Conservation (phyloP, 1,284 basidiomycete species). For the Agroathelia rolfsii region DNA sequence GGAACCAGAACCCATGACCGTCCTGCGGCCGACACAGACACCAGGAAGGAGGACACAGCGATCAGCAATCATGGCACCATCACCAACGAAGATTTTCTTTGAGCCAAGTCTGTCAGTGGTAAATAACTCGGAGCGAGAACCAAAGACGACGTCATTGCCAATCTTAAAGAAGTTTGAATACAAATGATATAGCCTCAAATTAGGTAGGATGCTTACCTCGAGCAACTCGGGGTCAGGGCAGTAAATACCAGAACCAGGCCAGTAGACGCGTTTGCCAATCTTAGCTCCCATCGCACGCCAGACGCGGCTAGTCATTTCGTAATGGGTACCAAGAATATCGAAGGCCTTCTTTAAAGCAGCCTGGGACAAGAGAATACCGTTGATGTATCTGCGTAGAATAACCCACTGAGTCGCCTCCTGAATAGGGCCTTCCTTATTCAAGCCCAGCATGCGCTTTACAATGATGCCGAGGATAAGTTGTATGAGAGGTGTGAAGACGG, state of each 20-base stretch:
- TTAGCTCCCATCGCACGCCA: slow-evolving; percentile 37
- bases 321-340: slow-evolving; percentile 32
- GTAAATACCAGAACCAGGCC: slow-evolving; percentile 35
- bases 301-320: slow-evolving; percentile 29
- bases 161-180: no score
- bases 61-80: slow-evolving; percentile 39
- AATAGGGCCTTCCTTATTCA: slow-evolving; percentile 23
- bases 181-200: no score
- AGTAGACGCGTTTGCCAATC: slow-evolving; percentile 35
- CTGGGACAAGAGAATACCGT: slow-evolving; percentile 26
- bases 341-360: slow-evolving; percentile 25
- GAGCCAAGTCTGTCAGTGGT: slow-evolving; percentile 32
- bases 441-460: slow-evolving; percentile 30
- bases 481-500: slow-evolving; percentile 26
- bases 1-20: slow-evolving; percentile 37
- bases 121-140: slow-evolving; percentile 33
- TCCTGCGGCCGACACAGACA: slow-evolving; percentile 27
- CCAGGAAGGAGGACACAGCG: slow-evolving; percentile 34
- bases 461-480: slow-evolving; percentile 29
- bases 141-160: slow-evolving; percentile 37
- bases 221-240: slow-evolving; percentile 36
- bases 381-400: slow-evolving; percentile 30
- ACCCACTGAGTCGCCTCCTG: slow-evolving; percentile 21
- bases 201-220: no score
- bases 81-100: slow-evolving; percentile 26